Base-by-base conservation (phyloP, 805 yeast species). In the Hanseniaspora meyeri region DNA sequence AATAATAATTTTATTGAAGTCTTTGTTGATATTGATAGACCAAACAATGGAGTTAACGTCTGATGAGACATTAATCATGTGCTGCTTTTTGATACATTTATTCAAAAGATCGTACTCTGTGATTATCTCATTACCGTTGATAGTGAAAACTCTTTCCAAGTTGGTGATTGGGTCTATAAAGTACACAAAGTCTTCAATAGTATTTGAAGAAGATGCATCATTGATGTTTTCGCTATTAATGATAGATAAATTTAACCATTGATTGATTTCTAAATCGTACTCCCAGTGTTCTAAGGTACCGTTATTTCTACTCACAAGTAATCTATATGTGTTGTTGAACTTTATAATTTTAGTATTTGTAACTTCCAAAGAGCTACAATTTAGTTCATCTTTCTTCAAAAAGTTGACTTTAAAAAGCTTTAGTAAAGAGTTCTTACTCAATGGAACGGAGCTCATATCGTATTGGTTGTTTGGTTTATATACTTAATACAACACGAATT, bases 101-200 rank as follows among this genome's bases (percentile, higher is more conserved):
- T 86, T 82, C 2, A 71, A 62, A 53, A 90, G 70, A 66, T 90
- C 85, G 97, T 98, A 93, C 67, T 93, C 98, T 3, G 96, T 88
- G 49, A 93, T 74, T 49, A 77, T 77, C 4, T 96, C 85, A 0
- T 97, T 87, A 6, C 97, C 98, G 48, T 97, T 97, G 61, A 89
- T 87, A 39, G 96, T 85, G 66, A 91, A 93, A 49, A 93, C 74
- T 61, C 97, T 77, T 27, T 85, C 77, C 4, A 72, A 65, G n/a
- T 73, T 75, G 12, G 74, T 75, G 3, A 74, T 75, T 9, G 71
- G 66, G 19, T 72, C 66, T 17, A 53, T 39, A 2, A 83, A 67
- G 97, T 97, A 93, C 20, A 83, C 83, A 9, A 93, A 69, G 0
- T 95, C 96, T 71, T 93, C 99, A 55, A 93, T 78, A 8, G 96